Evolutionary conservation across 2,329 filamentous ascomycete species (phyloP), one percentile per base, ranked within the genome.

Genomic region (Sporothrix brunneoviolacea): DNA sequence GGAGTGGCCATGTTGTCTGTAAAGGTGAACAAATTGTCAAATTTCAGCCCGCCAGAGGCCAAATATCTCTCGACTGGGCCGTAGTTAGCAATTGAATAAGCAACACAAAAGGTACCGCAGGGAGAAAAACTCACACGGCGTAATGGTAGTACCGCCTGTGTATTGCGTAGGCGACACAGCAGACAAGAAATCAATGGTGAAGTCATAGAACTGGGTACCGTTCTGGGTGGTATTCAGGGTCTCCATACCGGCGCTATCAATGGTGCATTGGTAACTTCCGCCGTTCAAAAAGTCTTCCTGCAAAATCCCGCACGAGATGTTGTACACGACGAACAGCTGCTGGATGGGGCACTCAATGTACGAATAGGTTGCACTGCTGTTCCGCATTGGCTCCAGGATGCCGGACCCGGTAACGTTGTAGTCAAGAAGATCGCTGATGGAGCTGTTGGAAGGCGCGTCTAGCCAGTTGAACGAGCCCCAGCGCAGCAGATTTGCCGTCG

Each of bases 281-380:
- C 8, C 28, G 21, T 22, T 27, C 9, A 16, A 15, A 21, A 18
- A 18, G 27, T 36, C 24, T 19, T 36, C 39, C 21, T 44, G 15
- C 12, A 47, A 38, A 13, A 36, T 42, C 4, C 24, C 15, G 48
- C 55, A 57, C 6, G 21, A 18, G 10, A 57, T 33, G 18, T 41
- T 36, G 27, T 48, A 41, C 8, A 32, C 38, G 18, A 52, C 45
- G 35, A 52, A 57, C 16, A 48, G 22, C 41, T 57, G 54, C 13
- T 45, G 16, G 10, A 54, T 49, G 28, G 22, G 33, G 37, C 55
- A 57, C 28, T 52, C 52, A 40, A 55, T 57, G 19, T 55, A 54
- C 36, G 55, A 57, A 38, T 55, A 57, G 33, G 35, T 15, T 4
- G 27, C 36, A n/a, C 15, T 16, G 24, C 44, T 27, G 3, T 42